Conservation (phyloP, 2,329 filamentous ascomycete genomes). For the Apiospora kogelbergensis region DNA sequence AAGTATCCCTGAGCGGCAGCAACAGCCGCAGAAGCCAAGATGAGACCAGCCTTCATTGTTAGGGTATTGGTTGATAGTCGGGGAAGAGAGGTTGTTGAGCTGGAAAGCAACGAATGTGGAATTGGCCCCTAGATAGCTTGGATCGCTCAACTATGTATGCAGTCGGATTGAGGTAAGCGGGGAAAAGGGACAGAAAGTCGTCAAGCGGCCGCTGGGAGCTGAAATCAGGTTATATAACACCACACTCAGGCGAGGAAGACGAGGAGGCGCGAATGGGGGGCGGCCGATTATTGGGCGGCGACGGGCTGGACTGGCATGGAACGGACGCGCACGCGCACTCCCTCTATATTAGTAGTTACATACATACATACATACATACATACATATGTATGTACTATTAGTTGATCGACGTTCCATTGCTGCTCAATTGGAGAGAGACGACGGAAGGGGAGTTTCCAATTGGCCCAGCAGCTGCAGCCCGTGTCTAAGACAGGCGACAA, state of each 20-base stretch:
- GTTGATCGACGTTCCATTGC: not conserved
- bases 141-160: not conserved
- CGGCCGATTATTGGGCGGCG: not conserved
- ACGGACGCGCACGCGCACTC: not conserved
- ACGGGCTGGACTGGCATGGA: not conserved
- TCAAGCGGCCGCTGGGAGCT: not conserved
- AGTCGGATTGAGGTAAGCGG: not conserved
- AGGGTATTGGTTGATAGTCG: not conserved
- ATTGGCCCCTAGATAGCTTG: not conserved
- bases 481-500: not conserved
- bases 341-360: too few relatives aligned
- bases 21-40: not conserved
- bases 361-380: too few relatives aligned
- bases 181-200: not conserved
- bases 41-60: constrained; percentile 1
- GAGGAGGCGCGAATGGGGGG: not conserved
- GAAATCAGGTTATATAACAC: not conserved
- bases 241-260: not conserved
- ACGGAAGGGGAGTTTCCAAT: not conserved
- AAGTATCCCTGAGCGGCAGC: not conserved
- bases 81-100: not conserved
- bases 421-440: not conserved
- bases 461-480: not conserved
- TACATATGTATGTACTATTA: too few relatives aligned
- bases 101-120: not conserved